Base-by-base conservation (phyloP, 257 asterid species). In the Pogostemon cablin region DNA sequence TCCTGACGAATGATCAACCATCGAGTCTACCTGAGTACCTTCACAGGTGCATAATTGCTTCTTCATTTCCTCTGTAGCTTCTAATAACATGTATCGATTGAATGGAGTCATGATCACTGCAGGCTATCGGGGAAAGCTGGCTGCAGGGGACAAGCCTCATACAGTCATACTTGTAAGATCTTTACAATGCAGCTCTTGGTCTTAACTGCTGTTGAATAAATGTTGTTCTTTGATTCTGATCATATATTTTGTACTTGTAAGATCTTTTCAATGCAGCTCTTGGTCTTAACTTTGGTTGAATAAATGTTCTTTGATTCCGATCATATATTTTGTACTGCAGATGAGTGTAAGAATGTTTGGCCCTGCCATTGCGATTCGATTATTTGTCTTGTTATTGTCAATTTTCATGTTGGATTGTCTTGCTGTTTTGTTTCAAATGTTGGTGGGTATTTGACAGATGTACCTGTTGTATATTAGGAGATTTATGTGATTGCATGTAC, bases 301-400 rank as follows among this genome's bases (percentile, higher is more conserved):
- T 57, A 57, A 73, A 34, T 62, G 32, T 52, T n/a, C 8, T 72
- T 61, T 4, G 46, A 35, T 17, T 72, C 11, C 50, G 41, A 39
- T 49, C n/a, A 34, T 71, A 25, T 47, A 17, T 47, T 20, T 46
- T 61, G 55, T 32, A 61, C 3, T 60, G 42, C 57, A 62, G 68
- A 20, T 25, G 32, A 62, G 7, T 43, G 66, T 5, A 8, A 52
- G 11, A 39, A 3, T 71, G 1, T 58, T 57, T 35, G 10, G 7
- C 15, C 37, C 67, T 43, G 12, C 67, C 52, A 57, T 38, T 44
- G 67, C 58, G 6, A 20, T 35, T n/a, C 9, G 32, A 59, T 58
- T 20, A 20, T 20, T 69, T 46, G 60, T 7, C 6, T 44, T 69
- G 4, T 37, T 65, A 25, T 5, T 32, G 55, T 41, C 38, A 61